A percentile compares a stretch with the other conserved stretches of the same genome.
Conservation (phyloP, 345 rosid species). For the Conringia planisiliqua region DNA sequence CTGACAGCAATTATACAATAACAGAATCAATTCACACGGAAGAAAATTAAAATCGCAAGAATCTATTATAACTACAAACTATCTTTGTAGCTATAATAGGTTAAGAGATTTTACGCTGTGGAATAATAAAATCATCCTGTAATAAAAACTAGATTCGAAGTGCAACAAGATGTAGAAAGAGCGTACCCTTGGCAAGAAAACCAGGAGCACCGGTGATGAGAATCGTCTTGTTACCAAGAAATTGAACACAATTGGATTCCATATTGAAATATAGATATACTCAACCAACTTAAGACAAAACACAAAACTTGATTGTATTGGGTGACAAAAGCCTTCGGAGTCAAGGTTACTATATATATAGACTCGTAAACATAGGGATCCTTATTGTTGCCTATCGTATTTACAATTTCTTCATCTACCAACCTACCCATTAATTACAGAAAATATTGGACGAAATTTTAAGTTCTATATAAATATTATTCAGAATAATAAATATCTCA, state of each 20-base stretch:
- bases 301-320: not conserved
- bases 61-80: not conserved
- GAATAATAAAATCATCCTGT: not conserved
- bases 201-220: conserved; percentile 51
- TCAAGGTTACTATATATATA: conserved; percentile 25
- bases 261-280: conserved; percentile 10
- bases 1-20: not conserved
- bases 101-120: not conserved
- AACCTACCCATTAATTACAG: conserved; percentile 19
- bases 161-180: not conserved
- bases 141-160: not conserved
- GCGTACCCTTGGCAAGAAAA: conserved; percentile 42
- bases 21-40: not conserved
- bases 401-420: conserved; percentile 25
- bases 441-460: not conserved
- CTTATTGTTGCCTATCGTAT: conserved; percentile 6
- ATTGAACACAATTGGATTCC: conserved; percentile 26
- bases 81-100: not conserved
- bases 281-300: conserved; percentile 1
- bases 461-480: not conserved
- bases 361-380: not conserved
- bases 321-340: conserved; percentile 8
- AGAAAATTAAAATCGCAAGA: not conserved
- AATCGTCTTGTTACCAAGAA: conserved; percentile 39
- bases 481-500: conserved; percentile 15